phyloP scores from a whole-genome alignment of 2,329 filamentous ascomycete genomes.

The Cladophialophora bantiana region DNA sequence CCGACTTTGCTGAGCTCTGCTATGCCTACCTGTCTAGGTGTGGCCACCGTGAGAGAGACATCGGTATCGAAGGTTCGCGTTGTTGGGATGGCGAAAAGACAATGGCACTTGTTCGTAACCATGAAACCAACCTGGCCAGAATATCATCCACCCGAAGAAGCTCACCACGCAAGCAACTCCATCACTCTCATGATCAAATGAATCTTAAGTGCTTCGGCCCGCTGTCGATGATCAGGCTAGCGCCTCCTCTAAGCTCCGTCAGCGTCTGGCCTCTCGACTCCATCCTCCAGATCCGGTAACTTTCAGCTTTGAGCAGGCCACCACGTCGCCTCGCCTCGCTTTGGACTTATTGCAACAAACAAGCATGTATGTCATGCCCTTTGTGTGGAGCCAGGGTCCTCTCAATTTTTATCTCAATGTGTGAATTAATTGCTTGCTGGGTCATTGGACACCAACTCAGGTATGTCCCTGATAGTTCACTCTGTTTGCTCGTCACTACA shows the following conservation, averaged over 20 bases:
- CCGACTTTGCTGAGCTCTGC: slow-evolving; percentile 25
- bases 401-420: background rate
- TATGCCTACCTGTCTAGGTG: background rate
- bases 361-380: background rate
- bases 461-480: background rate
- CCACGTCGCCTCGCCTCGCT: slow-evolving; percentile 18
- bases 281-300: slow-evolving; percentile 33
- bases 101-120: slow-evolving; percentile 7
- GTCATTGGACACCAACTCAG: background rate
- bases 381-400: slow-evolving; percentile 1
- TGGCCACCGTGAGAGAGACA: background rate
- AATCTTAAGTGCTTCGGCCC: slow-evolving; percentile 23
- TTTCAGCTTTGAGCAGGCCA: slow-evolving; percentile 15
- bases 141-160: slow-evolving; percentile 8
- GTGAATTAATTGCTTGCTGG: background rate
- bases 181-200: slow-evolving; percentile 11
- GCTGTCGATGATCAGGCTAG: slow-evolving; percentile 30
- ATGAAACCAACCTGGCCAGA: background rate
- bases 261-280: slow-evolving; percentile 11
- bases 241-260: slow-evolving; percentile 20
- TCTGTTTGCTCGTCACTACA: background rate
- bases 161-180: background rate
- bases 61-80: background rate
- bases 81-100: background rate
- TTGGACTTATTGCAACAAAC: background rate